Percentiles rank a stretch among this genome's conserved stretches.
phyloP scores from a whole-genome alignment of 768 basidiomycete genomes.

The Mrakia gelida region DNA sequence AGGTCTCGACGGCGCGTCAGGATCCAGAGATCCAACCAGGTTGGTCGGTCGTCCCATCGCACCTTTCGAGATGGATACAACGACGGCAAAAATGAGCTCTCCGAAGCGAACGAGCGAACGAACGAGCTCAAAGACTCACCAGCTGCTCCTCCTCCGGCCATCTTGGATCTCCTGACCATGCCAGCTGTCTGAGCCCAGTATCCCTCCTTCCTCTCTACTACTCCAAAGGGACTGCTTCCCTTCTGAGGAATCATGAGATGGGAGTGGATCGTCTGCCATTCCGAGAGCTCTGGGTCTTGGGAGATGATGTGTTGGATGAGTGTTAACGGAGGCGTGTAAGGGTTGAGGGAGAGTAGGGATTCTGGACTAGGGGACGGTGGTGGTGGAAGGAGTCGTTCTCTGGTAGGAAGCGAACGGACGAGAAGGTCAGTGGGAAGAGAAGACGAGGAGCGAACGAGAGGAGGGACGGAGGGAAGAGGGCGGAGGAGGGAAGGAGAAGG shows the following conservation, averaged over 20 bases:
- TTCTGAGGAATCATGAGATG: background rate
- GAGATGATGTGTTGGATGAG: constrained; percentile 71
- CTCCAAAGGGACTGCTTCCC: constrained; percentile 5
- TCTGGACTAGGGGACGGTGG: constrained; percentile 52
- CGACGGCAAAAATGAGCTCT: background rate
- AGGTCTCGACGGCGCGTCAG: constrained; percentile 62
- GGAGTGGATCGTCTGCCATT: constrained; percentile 48
- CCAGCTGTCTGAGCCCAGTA: constrained; percentile 17
- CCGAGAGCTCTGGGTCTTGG: constrained; percentile 66
- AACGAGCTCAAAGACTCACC: too few relatives aligned
- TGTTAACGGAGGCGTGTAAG: constrained; percentile 72
- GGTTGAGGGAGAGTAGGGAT: constrained; percentile 62
- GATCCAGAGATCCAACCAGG: constrained; percentile 67
- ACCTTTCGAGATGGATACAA: background rate
- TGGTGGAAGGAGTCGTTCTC: constrained; percentile 66
- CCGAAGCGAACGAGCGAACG: too few relatives aligned
- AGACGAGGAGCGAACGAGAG: background rate
- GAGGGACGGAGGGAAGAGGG: too few relatives aligned
- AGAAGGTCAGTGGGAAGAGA: background rate
- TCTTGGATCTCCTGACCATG: constrained; percentile 59
- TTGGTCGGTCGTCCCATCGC: constrained; percentile 55
- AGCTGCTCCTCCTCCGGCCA: constrained; percentile 42
- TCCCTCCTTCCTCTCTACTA: constrained; percentile 21
- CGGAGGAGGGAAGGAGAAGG: background rate
- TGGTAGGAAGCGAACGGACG: constrained; percentile 37